A percentile compares a stretch with the other conserved stretches of the same genome.
These are phyloP conservation scores for Ophiocordyceps camponoti-rufipedis DNA, from an alignment of 2,329 filamentous ascomycete species.

Conservation along the genomic window DNA sequence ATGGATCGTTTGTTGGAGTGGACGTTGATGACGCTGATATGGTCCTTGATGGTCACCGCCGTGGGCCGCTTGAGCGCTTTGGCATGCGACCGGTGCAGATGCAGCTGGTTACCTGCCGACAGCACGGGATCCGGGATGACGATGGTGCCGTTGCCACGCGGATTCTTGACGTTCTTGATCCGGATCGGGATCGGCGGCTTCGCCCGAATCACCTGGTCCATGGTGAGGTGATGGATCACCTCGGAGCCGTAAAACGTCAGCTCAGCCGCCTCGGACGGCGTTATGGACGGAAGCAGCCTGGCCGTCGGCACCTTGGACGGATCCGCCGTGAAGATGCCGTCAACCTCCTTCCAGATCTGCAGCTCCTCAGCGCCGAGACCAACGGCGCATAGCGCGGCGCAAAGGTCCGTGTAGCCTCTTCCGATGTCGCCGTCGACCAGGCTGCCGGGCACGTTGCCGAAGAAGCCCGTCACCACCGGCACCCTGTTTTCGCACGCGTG, in stretches of 20 bases:
- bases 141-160: slow-evolving; percentile 58
- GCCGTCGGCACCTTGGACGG: slow-evolving; percentile 87
- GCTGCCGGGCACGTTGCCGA: slow-evolving; percentile 80
- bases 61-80: slow-evolving; percentile 59
- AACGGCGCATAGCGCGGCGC: slow-evolving; percentile 79
- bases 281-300: slow-evolving; percentile 73
- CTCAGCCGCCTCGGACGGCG: slow-evolving; percentile 86
- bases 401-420: slow-evolving; percentile 90
- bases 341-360: slow-evolving; percentile 98
- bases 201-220: slow-evolving; percentile 90
- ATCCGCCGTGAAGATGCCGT: slow-evolving; percentile 76
- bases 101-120: slow-evolving; percentile 38
- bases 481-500: slow-evolving; percentile 46
- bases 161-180: slow-evolving; percentile 87
- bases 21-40: slow-evolving; percentile 93
- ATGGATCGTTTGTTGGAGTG: slow-evolving; percentile 95
- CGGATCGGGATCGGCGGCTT: slow-evolving; percentile 62
- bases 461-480: slow-evolving; percentile 81
- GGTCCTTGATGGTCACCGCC: slow-evolving; percentile 92
- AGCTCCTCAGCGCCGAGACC: slow-evolving; percentile 75
- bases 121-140: slow-evolving; percentile 57
- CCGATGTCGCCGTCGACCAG: slow-evolving; percentile 79
- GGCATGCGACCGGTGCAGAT: slow-evolving; percentile 21
- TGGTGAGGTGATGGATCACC: slow-evolving; percentile 96
- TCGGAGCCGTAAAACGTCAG: slow-evolving; percentile 89